Conservation (phyloP, 148 eudicot genomes). For the Limonium bicolor region DNA sequence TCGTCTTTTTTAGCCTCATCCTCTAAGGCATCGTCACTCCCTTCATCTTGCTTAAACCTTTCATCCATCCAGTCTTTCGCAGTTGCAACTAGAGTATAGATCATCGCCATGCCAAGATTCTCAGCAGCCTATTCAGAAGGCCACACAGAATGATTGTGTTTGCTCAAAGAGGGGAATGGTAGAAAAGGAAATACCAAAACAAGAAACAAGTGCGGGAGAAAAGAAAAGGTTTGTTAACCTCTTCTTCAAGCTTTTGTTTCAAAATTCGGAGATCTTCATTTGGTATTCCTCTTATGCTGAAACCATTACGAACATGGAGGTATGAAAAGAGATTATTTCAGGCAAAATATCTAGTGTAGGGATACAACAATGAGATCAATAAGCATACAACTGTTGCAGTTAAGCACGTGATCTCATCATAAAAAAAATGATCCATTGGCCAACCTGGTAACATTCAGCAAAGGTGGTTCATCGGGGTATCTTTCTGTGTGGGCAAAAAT, state of each 20-base stretch:
- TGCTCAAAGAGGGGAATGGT: too few relatives aligned
- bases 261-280: conserved; percentile 48
- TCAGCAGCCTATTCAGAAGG: conserved; percentile 51
- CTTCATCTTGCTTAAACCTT: conserved; percentile 59
- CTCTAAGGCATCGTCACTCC: conserved; percentile 20
- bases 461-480: conserved; percentile 95
- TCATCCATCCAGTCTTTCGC: conserved; percentile 91
- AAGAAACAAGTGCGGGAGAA: background rate
- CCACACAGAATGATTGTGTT: background rate
- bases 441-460: conserved; percentile 73
- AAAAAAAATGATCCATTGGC: conserved; percentile 4
- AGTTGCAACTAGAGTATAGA: conserved; percentile 73
- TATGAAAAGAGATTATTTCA: too few relatives aligned
- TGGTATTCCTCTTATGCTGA: conserved; percentile 65
- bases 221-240: conserved; percentile 23
- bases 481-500: conserved; percentile 90
- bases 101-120: conserved; percentile 98
- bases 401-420: background rate
- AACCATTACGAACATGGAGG: conserved; percentile 9
- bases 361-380: background rate
- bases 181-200: background rate
- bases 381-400: background rate
- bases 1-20: conserved; percentile 65
- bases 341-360: too few relatives aligned
- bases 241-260: conserved; percentile 78